phyloP scores from a whole-genome alignment of 768 basidiomycete genomes.

The Saitozyma sp. region DNA sequence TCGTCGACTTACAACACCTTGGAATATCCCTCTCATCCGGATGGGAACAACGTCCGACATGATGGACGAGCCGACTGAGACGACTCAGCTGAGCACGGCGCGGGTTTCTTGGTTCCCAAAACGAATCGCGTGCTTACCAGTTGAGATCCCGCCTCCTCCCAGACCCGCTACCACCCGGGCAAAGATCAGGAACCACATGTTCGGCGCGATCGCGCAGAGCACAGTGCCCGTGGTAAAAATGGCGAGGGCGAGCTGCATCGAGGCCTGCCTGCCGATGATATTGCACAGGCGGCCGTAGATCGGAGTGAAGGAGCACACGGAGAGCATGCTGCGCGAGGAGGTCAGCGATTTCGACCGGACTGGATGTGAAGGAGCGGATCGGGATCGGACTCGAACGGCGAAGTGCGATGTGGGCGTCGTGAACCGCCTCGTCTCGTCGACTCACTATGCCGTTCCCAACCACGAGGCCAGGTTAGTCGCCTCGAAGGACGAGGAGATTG shows the following conservation, averaged over 20 bases:
- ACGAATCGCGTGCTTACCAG: constrained; percentile 53
- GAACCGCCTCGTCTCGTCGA: not conserved
- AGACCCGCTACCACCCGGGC: constrained; percentile 85
- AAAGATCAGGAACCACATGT: constrained; percentile 76
- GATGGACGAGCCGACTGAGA: constrained; percentile 73
- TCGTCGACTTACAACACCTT: constrained; percentile 57
- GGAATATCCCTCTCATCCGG: constrained; percentile 81
- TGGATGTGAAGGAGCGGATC: too few relatives aligned
- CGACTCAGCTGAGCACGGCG: constrained; percentile 3
- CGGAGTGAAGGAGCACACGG: constrained; percentile 87
- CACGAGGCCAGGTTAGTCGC: constrained; percentile 65
- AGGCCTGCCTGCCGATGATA: constrained; percentile 65
- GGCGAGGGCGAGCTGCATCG: constrained; percentile 78
- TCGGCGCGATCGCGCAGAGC: constrained; percentile 79
- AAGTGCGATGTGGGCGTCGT: too few relatives aligned
- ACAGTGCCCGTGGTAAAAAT: constrained; percentile 89
- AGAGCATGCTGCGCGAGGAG: constrained; percentile 59
- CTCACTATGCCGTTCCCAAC: constrained; percentile 74
- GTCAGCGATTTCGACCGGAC: not conserved
- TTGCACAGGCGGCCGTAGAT: constrained; percentile 52
- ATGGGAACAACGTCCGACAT: constrained; percentile 85
- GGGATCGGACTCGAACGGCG: too few relatives aligned
- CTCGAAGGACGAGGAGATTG: constrained; percentile 83
- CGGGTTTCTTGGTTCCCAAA: constrained; percentile 51
- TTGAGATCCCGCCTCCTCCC: constrained; percentile 81